Base-by-base conservation (phyloP, 176 grass and related monocot species). In the Triticum timopheevii region DNA sequence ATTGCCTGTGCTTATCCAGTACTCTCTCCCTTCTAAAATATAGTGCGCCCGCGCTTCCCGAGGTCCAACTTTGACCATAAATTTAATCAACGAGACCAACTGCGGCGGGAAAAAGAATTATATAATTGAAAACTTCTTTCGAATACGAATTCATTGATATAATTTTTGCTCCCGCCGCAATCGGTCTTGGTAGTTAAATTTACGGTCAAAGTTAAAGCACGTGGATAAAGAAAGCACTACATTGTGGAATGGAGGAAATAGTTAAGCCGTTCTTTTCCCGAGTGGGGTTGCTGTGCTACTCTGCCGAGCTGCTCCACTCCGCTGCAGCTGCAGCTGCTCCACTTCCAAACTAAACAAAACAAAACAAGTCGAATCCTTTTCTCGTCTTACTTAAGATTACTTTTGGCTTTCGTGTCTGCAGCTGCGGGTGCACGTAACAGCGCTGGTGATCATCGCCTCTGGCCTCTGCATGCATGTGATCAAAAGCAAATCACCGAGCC, bases 311-410 rank as follows among this genome's bases (percentile, higher is more conserved):
- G 80, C 66, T 19, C 80, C 76, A 84, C 28, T 31, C 23, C 42
- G 17, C 69, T 40, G 35, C 34, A 50, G 39, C 10, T 35, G 45
- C 20, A 64, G 71, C 71, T 73, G 79, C 65, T 8, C 71, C 65
- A 79, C n/a, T 7, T 1, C 13, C 47, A 6, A 30, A 6, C 49
- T 52, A 19, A 54, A 19, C 50, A 0, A 54, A 54, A 54, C 50
- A 17, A 52, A 52, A 52, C 16, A 7, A n/a, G 24, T 36, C 56
- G 19, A n/a, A n/a, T 27, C 20, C 11, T 73, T 75, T 85, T 84
- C 42, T 83, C 84, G 84, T 87, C 84, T 74, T 83, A 87, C 40
- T 52, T 87, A 13, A 11, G 9, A 27, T 6, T 23, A 6, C 44
- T 27, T 59, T 44, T 6, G 28, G 80, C 15, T 13, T 3, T 66